These are phyloP conservation scores for Aspergillus uvarum DNA, from an alignment of 2,329 filamentous ascomycete genomes.

Conservation along the genomic window DNA sequence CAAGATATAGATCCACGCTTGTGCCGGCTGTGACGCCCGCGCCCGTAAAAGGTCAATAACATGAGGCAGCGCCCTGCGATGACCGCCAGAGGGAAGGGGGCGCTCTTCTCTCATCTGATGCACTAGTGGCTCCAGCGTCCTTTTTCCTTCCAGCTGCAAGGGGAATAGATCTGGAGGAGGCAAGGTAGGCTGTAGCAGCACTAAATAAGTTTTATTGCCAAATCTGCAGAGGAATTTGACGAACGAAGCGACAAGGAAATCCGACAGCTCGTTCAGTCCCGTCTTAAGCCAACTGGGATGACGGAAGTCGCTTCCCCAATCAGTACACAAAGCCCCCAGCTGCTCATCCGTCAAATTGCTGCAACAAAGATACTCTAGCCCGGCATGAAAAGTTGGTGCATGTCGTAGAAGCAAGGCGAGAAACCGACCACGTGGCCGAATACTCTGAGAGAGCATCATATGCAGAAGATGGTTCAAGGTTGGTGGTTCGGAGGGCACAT, in stretches of 20 bases:
- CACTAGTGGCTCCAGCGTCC: too few species aligned
- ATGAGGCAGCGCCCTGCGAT: constrained; percentile 35
- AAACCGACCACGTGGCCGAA: constrained; percentile 45
- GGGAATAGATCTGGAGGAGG: constrained; percentile 30
- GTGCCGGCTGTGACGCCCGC: constrained; percentile 29
- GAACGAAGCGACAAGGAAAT: constrained; percentile 46
- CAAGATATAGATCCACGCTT: constrained; percentile 41
- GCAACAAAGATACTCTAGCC: constrained; percentile 44
- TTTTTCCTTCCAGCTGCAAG: constrained; percentile 20
- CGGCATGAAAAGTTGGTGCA: constrained; percentile 40
- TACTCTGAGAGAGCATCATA: constrained; percentile 48
- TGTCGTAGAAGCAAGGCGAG: constrained; percentile 53
- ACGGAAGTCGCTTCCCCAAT: constrained; percentile 18
- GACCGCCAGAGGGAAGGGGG: neutral
- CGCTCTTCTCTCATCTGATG: too few species aligned
- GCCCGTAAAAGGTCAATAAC: constrained; percentile 37
- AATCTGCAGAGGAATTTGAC: constrained; percentile 44
- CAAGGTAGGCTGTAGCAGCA: constrained; percentile 15
- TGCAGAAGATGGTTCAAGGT: constrained; percentile 52
- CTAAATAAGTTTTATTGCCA: constrained; percentile 18
- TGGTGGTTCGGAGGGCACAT: constrained; percentile 56
- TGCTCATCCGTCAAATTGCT: constrained; percentile 38
- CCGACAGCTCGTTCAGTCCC: constrained; percentile 32
- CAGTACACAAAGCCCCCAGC: constrained; percentile 30
- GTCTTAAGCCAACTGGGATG: constrained; percentile 17